Evolutionary conservation across 352 stramenopile species (phyloP), one percentile per base, ranked within the genome.

Genomic region (Blastocystis sp.): DNA sequence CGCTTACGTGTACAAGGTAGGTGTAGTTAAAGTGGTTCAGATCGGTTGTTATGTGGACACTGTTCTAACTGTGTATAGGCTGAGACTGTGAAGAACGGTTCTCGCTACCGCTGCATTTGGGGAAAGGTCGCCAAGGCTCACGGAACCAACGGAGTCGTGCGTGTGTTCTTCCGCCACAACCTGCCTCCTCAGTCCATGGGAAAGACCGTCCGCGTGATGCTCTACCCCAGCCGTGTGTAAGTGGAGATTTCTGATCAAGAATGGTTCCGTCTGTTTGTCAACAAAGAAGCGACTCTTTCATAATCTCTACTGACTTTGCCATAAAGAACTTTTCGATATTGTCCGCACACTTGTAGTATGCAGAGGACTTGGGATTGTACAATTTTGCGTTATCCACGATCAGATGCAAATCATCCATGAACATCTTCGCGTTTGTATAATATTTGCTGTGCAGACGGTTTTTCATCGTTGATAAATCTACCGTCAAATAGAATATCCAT

Each of bases 1-100:
- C 87, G 96, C 95, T 51, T 99, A 98, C 93, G 98, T 99, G 89
- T 99, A 98, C 93, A 99, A 98, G 93, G 90, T 87, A 11, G 86
- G 64, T 44, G 51, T 14, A 9, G 32, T n/a, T 57, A 16, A n/a
- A 9, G 18, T 38, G 18, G 11, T 7, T n/a, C n/a, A n/a, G n/a
- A n/a, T n/a, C n/a, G n/a, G n/a, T n/a, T n/a, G 4, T 4, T 4
- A 18, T n/a, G 29, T 44, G 29, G 7, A 40, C n/a, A 32, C n/a
- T 9, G 18, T 40, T 61, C 44, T 29, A 11, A 46, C 24, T 8
- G 0, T 65, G 11, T 44, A 7, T 64, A 86, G 49, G 92, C 89
- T 90, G 94, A 94, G 90, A 90, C 90, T 78, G 88, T 93, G 81
- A 95, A 94, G 94, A 96, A 87, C 89, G 96, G 89, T 94, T 93